Evolutionary conservation across 345 rosid species (phyloP).

Genomic region (Arabidopsis thaliana): TAIR10.1 NC_003070.9:26399001-26399500

Average conservation of each 20-base stretch:
- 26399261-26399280: slow-evolving; percentile 14
- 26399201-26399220: neutral
- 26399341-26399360: slow-evolving; percentile 38
- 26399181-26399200: neutral
- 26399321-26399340: slow-evolving; percentile 31
- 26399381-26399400: slow-evolving; percentile 38
- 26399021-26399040: neutral
- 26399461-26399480: neutral
- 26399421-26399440: slow-evolving; percentile 19
- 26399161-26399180: neutral
- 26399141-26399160: neutral
- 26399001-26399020: slow-evolving; percentile 11
- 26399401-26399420: slow-evolving; percentile 26
- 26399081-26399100: neutral
- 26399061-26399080: neutral
- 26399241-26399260: slow-evolving; percentile 25
- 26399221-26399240: slow-evolving; percentile 23
- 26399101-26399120: neutral
- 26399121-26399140: slow-evolving; percentile 2
- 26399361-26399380: slow-evolving; percentile 38
- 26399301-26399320: slow-evolving; percentile 18
- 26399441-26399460: slow-evolving; percentile 22
- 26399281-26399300: slow-evolving; percentile 9
- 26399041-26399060: neutral
- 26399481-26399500: neutral